Evolutionary conservation across 2,329 filamentous ascomycete genomes (phyloP).

Genomic region (Geoglossum cookeanum): DNA sequence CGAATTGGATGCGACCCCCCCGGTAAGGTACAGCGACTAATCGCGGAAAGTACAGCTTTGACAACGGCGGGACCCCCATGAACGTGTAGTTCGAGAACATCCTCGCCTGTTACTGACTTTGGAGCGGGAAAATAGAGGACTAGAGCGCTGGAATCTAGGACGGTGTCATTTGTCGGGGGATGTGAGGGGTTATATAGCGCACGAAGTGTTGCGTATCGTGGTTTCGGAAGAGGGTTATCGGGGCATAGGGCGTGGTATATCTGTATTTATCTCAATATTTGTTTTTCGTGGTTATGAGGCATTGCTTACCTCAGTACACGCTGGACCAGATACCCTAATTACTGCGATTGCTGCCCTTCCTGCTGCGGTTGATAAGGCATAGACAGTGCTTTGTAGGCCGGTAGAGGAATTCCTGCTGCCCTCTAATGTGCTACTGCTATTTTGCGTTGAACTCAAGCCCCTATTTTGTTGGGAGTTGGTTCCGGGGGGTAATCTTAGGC

Average conservation of each 20-base stretch:
- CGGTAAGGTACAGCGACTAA: slow-evolving; percentile 33
- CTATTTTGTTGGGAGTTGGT: too few species aligned
- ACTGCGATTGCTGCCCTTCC: slow-evolving; percentile 6
- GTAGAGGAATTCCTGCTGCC: background rate
- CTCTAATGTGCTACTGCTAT: background rate
- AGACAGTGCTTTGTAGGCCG: slow-evolving; percentile 3
- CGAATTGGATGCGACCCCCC: slow-evolving; percentile 32
- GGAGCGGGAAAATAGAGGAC: slow-evolving; percentile 69
- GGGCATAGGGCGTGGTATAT: slow-evolving; percentile 49
- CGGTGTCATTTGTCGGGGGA: slow-evolving; percentile 19
- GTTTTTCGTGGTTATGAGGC: background rate
- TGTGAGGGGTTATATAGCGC: slow-evolving; percentile 44
- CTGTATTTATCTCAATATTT: slow-evolving; percentile 16
- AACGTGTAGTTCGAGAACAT: slow-evolving; percentile 83
- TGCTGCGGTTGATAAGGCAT: slow-evolving; percentile 5
- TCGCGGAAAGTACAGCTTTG: slow-evolving; percentile 63
- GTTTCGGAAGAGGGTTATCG: slow-evolving; percentile 30
- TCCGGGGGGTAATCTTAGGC: background rate
- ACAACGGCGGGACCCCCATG: slow-evolving; percentile 83
- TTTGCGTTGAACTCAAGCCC: too few species aligned
- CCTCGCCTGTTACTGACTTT: slow-evolving; percentile 75
- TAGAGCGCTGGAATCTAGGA: slow-evolving; percentile 60
- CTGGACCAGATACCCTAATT: slow-evolving; percentile 6
- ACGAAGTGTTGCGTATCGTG: slow-evolving; percentile 50
- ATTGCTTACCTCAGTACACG: slow-evolving; percentile 3